Base-by-base conservation (phyloP, 2,329 filamentous ascomycete genomes). In the Trichoderma polysporum region DNA sequence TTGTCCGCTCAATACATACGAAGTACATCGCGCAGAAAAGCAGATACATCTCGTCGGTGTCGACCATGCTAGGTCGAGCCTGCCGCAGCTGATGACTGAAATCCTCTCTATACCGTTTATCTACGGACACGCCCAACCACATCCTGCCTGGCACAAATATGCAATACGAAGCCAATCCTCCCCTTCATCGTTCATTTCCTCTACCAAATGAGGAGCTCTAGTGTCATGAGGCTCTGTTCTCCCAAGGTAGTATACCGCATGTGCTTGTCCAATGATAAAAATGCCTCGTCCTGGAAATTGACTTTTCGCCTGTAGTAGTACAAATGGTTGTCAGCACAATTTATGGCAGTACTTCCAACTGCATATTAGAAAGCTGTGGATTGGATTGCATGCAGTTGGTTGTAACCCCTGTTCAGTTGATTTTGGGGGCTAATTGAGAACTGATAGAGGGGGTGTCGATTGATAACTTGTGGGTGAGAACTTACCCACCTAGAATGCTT, bases 171-270 rank as follows among this genome's bases (percentile, higher is more conserved):
- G 47, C 47, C 47, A 50, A 22, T 50, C 25, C 19, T 29, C 47
- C 22, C n/a, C n/a, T 39, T 45, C 25, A 19, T 45, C 2, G 27
- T 35, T n/a, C 41, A 47, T 49, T 35, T 9, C 8, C 33, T 57
- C 33, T 57, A 15, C 27, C 22, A 22, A 60, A 25, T 35, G 41
- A 49, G 10, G n/a, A 59, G 19, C 27, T 41, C 53, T 9, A 60
- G 29, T 27, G 57, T 35, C 57, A 49, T 49, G 45, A 60, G 57
- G 57, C 29, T 60, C 41, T 60, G 57, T 35, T 60, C 13, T 60
- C 19, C 39, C 41, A 29, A n/a, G n/a, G n/a, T 50, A 27, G 41
- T 35, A n/a, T n/a, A 37, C 19, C 19, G 15, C 29, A 49, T 27
- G 29, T 50, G 19, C 22, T 60, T 19, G 41, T 19, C 57, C 41